These are phyloP conservation scores for Aureobasidium sp. DNA, from an alignment of 2,329 filamentous ascomycete genomes.

Conservation along the genomic window DNA sequence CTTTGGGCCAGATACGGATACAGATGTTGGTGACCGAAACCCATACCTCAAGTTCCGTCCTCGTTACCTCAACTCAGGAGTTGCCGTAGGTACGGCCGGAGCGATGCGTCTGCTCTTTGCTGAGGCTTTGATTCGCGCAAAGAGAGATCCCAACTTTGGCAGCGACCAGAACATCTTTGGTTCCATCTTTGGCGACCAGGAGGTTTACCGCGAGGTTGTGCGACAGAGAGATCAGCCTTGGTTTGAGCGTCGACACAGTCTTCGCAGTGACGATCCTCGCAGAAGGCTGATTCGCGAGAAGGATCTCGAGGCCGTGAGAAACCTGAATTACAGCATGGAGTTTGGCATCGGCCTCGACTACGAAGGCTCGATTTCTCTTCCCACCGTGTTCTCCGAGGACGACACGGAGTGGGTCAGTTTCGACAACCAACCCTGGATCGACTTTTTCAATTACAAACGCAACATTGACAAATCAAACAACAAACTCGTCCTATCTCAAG, in stretches of 20 bases:
- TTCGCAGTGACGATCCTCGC: background rate
- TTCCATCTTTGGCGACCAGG: constrained; percentile 26
- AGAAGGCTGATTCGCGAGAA: background rate
- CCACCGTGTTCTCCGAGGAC: constrained; percentile 23
- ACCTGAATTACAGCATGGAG: constrained; percentile 27
- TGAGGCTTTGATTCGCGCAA: constrained; percentile 25
- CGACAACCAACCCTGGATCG: constrained; percentile 15
- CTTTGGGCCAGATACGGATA: constrained; percentile 41
- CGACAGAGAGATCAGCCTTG: constrained; percentile 25
- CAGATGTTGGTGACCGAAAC: constrained; percentile 34
- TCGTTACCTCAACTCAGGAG: constrained; percentile 29
- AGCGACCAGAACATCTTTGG: constrained; percentile 30
- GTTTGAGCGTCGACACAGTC: constrained; percentile 15
- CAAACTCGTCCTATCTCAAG: constrained; percentile 11
- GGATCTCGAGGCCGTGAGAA: constrained; percentile 22
- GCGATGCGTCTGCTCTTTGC: constrained; percentile 22
- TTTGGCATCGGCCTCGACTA: constrained; percentile 26
- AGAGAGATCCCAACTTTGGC: constrained; percentile 22
- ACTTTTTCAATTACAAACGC: constrained; percentile 14
- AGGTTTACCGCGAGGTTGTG: constrained; percentile 23
- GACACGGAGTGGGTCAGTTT: constrained; percentile 22
- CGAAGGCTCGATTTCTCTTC: constrained; percentile 20
- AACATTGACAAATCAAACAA: constrained; percentile 16
- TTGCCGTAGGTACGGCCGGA: constrained; percentile 19
- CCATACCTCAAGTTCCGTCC: constrained; percentile 30